Evolutionary conservation across 345 rosid genomes (phyloP).

Genomic region (Erucastrum elatum): DNA sequence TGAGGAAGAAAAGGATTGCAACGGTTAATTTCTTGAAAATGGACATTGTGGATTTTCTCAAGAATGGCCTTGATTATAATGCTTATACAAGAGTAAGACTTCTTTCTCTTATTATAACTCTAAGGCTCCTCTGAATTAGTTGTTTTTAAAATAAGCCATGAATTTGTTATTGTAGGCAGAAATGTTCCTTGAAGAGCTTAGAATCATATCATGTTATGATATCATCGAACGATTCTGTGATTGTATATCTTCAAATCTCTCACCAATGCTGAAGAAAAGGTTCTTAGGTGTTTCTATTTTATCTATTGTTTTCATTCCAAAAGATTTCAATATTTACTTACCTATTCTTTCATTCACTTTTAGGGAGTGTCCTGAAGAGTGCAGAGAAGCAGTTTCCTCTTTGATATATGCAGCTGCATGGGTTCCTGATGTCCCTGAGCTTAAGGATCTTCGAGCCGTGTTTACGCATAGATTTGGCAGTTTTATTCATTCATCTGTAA

Average conservation of each 20-base stretch:
- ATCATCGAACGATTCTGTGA: conserved; percentile 55
- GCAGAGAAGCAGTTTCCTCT: conserved; percentile 73
- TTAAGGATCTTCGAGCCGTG: conserved; percentile 58
- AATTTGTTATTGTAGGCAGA: conserved; percentile 56
- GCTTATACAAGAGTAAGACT: conserved; percentile 76
- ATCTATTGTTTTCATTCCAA: not conserved
- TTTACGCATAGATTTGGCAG: conserved; percentile 63
- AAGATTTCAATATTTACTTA: not conserved
- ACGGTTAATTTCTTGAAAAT: conserved; percentile 55
- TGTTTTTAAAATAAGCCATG: not conserved
- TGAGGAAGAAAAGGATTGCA: conserved; percentile 60
- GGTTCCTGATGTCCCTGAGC: conserved; percentile 79
- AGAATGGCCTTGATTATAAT: conserved; percentile 49
- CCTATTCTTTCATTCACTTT: not conserved
- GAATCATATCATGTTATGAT: conserved; percentile 55
- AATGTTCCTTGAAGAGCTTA: conserved; percentile 63
- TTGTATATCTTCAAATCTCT: conserved; percentile 48
- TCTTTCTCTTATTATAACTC: not conserved
- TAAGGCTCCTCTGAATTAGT: not conserved
- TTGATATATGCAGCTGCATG: conserved; percentile 79
- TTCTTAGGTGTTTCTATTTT: not conserved
- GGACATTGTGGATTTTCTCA: conserved; percentile 75
- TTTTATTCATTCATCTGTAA: conserved; percentile 44
- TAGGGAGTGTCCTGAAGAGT: conserved; percentile 85
- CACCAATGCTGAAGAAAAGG: conserved; percentile 65